Evolutionary conservation across 1,284 basidiomycete species (phyloP).

Genomic region (Porogramme epimiltina): DNA sequence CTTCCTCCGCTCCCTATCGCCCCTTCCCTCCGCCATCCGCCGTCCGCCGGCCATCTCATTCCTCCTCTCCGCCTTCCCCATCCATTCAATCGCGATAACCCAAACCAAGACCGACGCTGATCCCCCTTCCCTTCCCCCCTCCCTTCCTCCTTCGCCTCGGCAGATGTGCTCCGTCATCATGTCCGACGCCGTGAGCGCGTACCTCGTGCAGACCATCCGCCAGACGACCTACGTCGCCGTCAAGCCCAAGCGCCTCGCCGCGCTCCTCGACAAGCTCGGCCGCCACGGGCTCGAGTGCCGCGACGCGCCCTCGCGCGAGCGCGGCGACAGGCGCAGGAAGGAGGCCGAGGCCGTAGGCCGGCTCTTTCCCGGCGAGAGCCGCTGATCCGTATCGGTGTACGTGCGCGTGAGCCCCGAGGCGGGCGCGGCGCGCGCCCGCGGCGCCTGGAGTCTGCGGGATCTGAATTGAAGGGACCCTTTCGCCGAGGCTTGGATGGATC

Average conservation of each 20-base stretch:
- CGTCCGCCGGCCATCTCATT: too few species aligned
- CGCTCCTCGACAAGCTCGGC: slow-evolving; percentile 80
- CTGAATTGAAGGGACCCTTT: too few species aligned
- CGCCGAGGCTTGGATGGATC: too few species aligned
- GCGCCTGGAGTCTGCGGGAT: too few species aligned
- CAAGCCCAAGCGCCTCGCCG: slow-evolving; percentile 74
- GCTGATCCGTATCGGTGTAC: too few species aligned
- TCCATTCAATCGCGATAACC: slow-evolving; percentile 10
- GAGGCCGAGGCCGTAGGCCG: slow-evolving; percentile 81
- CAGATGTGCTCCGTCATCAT: slow-evolving; percentile 83
- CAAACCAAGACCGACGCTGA: slow-evolving; percentile 11
- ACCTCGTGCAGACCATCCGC: slow-evolving; percentile 74
- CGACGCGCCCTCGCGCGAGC: slow-evolving; percentile 57
- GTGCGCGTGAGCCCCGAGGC: too few species aligned
- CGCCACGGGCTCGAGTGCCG: slow-evolving; percentile 65
- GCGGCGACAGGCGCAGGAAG: slow-evolving; percentile 70
- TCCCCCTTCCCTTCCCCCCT: slow-evolving; percentile 10
- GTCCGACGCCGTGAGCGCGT: slow-evolving; percentile 76
- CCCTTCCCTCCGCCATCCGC: neutral
- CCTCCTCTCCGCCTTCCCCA: neutral
- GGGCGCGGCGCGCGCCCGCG: too few species aligned
- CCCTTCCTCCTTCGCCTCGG: neutral
- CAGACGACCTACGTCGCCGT: slow-evolving; percentile 74
- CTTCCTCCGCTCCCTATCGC: neutral
- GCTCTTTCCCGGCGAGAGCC: slow-evolving; percentile 65